Base-by-base conservation (phyloP, 1,284 basidiomycete genomes). In the Sanguinoderma infundibulare region DNA sequence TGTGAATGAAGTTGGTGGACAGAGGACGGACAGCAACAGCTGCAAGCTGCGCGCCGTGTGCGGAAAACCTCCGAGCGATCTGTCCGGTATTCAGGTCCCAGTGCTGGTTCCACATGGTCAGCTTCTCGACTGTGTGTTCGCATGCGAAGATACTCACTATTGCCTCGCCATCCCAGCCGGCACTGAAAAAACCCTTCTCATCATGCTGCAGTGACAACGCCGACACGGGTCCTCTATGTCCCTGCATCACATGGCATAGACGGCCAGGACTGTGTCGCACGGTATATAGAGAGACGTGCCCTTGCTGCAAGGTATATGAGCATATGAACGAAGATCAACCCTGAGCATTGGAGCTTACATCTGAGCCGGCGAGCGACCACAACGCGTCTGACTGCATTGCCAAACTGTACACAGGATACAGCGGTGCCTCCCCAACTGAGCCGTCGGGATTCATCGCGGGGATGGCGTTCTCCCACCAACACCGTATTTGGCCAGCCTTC, bases 71-170 rank as follows among this genome's bases (percentile, higher is more conserved):
- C 47, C 96, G 87, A 5, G 91, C 84, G 35, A 82, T 80, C 67
- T 94, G 85, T 1, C 98, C 98, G 0, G 92, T 97, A 71, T 99
- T 94, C 52, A 99, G 83, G 77, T 99, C 97, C 97, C 98, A 99
- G 87, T 98, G 93, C 94, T 98, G 72, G 20, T 9, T 32, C 14
- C 47, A 4, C 5, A 26, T n/a, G 3, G 35, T 40, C 2, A 57
- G 26, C 20, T 1, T n/a, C 4, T 22, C 5, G 22, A 51, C 32
- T 38, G 35, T 17, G 22, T 55, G 39, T n/a, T 54, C 52, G 44
- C 5, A 30, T 58, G 20, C 52, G 40, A 20, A 30, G 50, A 55
- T 42, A 83, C 92, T 75, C 74, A 96, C 96, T 60, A 90, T 82
- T 4, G 96, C 90, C 63, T 92, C 88, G 3, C 94, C 91, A 73